A percentile compares a stretch with the other conserved stretches of the same genome.
Evolutionary conservation across 2,329 filamentous ascomycete genomes (phyloP).

Genomic region (Penicillium sp.): DNA sequence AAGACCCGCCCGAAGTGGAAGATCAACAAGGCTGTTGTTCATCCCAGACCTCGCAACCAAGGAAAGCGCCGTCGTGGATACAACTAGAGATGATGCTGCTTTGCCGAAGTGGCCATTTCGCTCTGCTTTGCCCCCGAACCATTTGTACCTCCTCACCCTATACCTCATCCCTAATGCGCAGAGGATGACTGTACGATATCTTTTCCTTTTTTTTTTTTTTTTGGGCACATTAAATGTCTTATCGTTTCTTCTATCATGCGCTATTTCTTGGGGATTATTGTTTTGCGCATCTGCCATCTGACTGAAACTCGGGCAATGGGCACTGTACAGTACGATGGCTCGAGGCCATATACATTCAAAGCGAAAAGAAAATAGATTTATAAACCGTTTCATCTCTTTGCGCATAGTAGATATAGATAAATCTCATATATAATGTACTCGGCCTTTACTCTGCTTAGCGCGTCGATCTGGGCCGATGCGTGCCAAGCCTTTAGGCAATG

Average conservation of each 20-base stretch:
- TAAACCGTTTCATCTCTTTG: neutral
- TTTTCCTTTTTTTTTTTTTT: conserved; percentile 3
- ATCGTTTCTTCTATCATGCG: conserved; percentile 9
- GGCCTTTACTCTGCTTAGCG: neutral
- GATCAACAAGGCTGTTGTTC: conserved; percentile 82
- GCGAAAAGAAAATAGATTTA: conserved; percentile 10
- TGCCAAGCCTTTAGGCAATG: conserved; percentile 20
- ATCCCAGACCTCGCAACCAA: conserved; percentile 74
- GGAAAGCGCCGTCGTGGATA: conserved; percentile 71
- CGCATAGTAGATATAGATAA: neutral
- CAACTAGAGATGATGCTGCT: conserved; percentile 32
- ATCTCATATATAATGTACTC: neutral
- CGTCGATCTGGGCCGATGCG: neutral
- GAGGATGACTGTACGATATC: conserved; percentile 21
- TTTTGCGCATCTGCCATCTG: conserved; percentile 11
- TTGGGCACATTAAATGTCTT: conserved; percentile 7
- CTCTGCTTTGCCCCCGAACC: conserved; percentile 6
- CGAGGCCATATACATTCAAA: conserved; percentile 13
- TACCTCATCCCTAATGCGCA: conserved; percentile 13
- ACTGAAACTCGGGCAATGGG: conserved; percentile 12
- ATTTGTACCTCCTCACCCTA: conserved; percentile 11
- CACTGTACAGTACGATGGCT: conserved; percentile 20
- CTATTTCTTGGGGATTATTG: conserved; percentile 6
- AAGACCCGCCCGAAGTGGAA: conserved; percentile 87
- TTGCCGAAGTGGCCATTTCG: conserved; percentile 7